Base-by-base conservation (phyloP, 1,284 basidiomycete species). In the Cryptococcus sp. region DNA sequence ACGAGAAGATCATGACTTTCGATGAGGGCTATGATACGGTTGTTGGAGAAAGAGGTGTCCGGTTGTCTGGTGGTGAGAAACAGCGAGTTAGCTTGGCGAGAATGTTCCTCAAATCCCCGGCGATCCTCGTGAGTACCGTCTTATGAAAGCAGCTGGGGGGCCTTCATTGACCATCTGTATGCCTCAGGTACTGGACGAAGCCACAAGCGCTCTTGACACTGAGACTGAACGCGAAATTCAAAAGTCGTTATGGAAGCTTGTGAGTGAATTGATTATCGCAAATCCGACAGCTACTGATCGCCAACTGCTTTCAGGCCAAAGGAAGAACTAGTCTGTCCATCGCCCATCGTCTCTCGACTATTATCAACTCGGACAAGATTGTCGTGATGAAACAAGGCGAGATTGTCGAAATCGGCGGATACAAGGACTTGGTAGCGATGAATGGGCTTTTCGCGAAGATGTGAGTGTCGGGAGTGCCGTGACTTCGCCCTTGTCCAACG, bases 61-160 rank as follows among this genome's bases (percentile, higher is more conserved):
- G 98, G 89, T 89, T 99, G 49, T 93, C 90, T n/a, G 95, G 95
- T 0, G 95, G 96, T 0, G 95, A 99, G 82, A 99, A 99, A 78
- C 94, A 99, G 55, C 80, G 96, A 52, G 78, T 99, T 65, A 94
- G 93, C 0, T 89, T 99, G 43, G 94, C 96, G 5, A 81, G 96
- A 17, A 88, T 96, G 59, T 80, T 99, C 69, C 79, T 99, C 52
- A 98, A 98, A 80, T 88, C 96, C 72, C 93, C 95, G 0, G 87
- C 88, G 5, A 96, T 99, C 67, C 73, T 99, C 65, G 75, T 72
- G 49, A 63, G 67, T 62, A 45, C 29, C 3, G 34, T 44, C 8
- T 40, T 38, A 13, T n/a, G 15, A 6, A 23, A 19, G 26, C 19
- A 38, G 19, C 46, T 40, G 44, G 40, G 11, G n/a, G 22, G 20